phyloP scores from a whole-genome alignment of 208 protist genomes.

The Angomonas deanei region DNA sequence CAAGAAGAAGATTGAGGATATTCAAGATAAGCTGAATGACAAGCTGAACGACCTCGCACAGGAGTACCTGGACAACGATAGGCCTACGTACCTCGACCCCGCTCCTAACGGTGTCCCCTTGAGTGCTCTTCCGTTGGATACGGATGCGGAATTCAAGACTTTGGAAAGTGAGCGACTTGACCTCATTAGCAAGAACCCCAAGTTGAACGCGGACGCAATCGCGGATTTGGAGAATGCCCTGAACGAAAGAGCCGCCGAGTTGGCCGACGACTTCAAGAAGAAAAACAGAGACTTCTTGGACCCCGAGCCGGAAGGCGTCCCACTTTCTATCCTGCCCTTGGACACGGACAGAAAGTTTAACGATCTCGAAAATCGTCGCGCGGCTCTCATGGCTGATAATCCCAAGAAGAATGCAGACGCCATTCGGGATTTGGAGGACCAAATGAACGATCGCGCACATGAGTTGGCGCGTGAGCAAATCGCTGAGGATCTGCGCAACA shows the following conservation, averaged over 20 bases:
- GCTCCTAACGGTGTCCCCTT: slow-evolving; percentile 50
- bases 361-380: slow-evolving; percentile 22
- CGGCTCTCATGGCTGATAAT: slow-evolving; percentile 17
- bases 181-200: slow-evolving; percentile 25
- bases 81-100: slow-evolving; percentile 38
- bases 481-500: slow-evolving; percentile 36
- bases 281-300: slow-evolving; percentile 19
- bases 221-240: slow-evolving; percentile 16
- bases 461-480: slow-evolving; percentile 53
- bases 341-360: slow-evolving; percentile 20
- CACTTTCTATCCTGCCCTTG: slow-evolving; percentile 12
- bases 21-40: slow-evolving; percentile 48
- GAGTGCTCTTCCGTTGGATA: slow-evolving; percentile 34
- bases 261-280: slow-evolving; percentile 37
- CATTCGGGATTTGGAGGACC: slow-evolving; percentile 45
- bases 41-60: slow-evolving; percentile 42
- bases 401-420: slow-evolving; percentile 16
- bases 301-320: slow-evolving; percentile 19
- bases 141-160: slow-evolving; percentile 42
- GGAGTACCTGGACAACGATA: slow-evolving; percentile 47
- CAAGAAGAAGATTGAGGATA: neutral
- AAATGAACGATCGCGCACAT: slow-evolving; percentile 57
- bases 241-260: slow-evolving; percentile 19
- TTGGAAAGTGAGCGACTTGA: slow-evolving; percentile 59
- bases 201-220: slow-evolving; percentile 17